Evolutionary conservation across 192 early-diverging fungal genomes (phyloP).

Genomic region (Kickxella alabastrina): DNA sequence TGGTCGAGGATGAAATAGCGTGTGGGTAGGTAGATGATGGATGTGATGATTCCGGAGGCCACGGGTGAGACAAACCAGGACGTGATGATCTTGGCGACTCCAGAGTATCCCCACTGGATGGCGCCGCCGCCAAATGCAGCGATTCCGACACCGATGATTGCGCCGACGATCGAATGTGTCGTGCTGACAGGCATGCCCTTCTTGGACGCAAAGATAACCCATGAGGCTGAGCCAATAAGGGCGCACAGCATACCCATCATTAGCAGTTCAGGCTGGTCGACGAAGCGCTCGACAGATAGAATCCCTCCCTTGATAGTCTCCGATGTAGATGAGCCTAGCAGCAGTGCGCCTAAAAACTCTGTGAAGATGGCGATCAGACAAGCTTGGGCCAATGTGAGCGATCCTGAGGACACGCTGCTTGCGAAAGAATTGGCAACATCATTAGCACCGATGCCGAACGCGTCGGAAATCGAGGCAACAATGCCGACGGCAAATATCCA

Average conservation of each 20-base stretch:
- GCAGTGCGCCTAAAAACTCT: constrained; percentile 74
- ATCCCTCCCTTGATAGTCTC: constrained; percentile 81
- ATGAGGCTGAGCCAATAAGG: constrained; percentile 66
- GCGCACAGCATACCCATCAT: constrained; percentile 86
- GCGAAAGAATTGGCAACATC: constrained; percentile 89
- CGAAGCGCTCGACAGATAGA: constrained; percentile 57
- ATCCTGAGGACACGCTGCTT: constrained; percentile 77
- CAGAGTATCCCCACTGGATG: constrained; percentile 60
- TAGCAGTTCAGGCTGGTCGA: constrained; percentile 61
- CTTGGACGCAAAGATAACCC: constrained; percentile 69
- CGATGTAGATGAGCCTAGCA: constrained; percentile 65
- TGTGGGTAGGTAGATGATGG: constrained; percentile 63
- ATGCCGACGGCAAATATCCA: constrained; percentile 68
- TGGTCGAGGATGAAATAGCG: constrained; percentile 60
- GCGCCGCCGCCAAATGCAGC: constrained; percentile 61
- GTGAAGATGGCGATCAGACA: constrained; percentile 76
- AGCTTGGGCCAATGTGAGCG: constrained; percentile 71
- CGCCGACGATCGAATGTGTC: constrained; percentile 81
- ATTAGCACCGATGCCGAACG: constrained; percentile 80
- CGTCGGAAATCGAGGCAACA: constrained; percentile 64
- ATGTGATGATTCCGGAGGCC: constrained; percentile 61
- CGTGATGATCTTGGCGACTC: constrained; percentile 59
- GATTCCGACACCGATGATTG: constrained; percentile 70
- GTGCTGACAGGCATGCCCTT: constrained; percentile 71
- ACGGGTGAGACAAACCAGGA: constrained; percentile 76